Percentiles rank a stretch among this genome's conserved stretches.
Evolutionary conservation across 2,329 filamentous ascomycete species (phyloP).

Genomic region (Pseudomassariella vexata): DNA sequence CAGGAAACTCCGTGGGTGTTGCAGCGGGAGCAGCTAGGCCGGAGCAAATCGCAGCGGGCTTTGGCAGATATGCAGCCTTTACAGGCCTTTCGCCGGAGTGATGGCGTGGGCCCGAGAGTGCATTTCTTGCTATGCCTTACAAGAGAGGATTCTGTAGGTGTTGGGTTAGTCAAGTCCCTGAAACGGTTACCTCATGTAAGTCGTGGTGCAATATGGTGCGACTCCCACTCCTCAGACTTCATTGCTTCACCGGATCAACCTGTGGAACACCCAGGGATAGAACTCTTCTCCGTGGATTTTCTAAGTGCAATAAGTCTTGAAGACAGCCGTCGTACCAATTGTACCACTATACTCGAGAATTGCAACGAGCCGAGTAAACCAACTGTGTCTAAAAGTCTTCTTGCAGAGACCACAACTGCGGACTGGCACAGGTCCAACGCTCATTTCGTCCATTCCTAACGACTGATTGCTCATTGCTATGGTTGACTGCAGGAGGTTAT

Average conservation of each 20-base stretch:
- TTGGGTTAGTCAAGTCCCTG: no score
- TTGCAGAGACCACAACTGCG: slow-evolving; percentile 13
- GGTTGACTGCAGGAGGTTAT: no score
- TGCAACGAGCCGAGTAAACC: no score
- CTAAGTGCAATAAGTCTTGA: no score
- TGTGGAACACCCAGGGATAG: no score
- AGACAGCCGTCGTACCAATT: no score
- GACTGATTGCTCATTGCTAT: not conserved
- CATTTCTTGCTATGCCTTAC: slow-evolving; percentile 16
- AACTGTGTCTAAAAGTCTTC: slow-evolving; percentile 17
- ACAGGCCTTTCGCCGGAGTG: slow-evolving; percentile 20
- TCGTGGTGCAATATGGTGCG: no score
- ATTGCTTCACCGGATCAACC: no score
- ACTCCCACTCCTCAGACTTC: no score
- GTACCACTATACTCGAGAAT: no score
- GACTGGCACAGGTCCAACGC: slow-evolving; percentile 1
- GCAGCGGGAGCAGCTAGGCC: slow-evolving; percentile 19
- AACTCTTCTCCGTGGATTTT: no score
- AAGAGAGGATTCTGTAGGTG: slow-evolving; percentile 17
- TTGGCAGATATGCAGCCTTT: slow-evolving; percentile 19
- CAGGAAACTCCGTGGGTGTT: slow-evolving; percentile 12
- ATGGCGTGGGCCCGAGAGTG: slow-evolving; percentile 13
- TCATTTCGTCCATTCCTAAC: slow-evolving; percentile 8
- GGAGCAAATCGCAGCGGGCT: slow-evolving; percentile 18
- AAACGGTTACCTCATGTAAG: no score